Base-by-base conservation (phyloP, 2,329 filamentous ascomycete genomes). In the Chrysoporthe puriensis region DNA sequence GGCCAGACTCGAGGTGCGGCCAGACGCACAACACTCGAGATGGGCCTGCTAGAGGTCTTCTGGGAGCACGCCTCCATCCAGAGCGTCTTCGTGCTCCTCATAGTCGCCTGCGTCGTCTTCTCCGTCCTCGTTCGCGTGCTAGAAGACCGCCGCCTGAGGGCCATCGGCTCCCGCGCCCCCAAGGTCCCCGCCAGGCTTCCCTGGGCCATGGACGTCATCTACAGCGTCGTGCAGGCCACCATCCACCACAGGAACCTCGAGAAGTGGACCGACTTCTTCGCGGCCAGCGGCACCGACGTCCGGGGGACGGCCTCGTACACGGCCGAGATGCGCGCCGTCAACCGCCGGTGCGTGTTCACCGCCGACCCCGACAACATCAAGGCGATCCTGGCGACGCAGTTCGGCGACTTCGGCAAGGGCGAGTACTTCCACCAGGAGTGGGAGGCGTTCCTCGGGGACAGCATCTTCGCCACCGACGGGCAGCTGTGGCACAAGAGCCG, bases 311-410 rank as follows among this genome's bases (percentile, higher is more conserved):
- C 79, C 4, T 75, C 79, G 43, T 88, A 83, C 72, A 94, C 91
- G 0, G 79, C 84, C 50, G 91, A 95, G 78, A 77, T 80, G 13
- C 82, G 82, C 1, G 73, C 88, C 7, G 73, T 87, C 1, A 84
- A 85, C 60, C 76, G 80, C 60, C 87, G 91, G n/a, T 77, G 90
- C 32, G 77, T 96, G 68, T 85, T 96, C 74, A 97, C 94, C 0
- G 86, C 87, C 5, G 93, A 97, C 72, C 91, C 91, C 0, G 93
- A 96, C 74, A 97, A 97, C 76, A 91, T 97, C 81, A 97, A 97
- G 78, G 92, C 94, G 6, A 85, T 97, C 32, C 83, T 97, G n/a
- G 92, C 94, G 0, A 91, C 90, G 1, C 93, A 97, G 75, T 97
- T 97, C 75, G 80, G 80, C 52, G 92, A 97, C 75, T 97, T 90